Evolutionary conservation across 2,329 filamentous ascomycete genomes (phyloP).

Genomic region (Colletotrichum australisinense): DNA sequence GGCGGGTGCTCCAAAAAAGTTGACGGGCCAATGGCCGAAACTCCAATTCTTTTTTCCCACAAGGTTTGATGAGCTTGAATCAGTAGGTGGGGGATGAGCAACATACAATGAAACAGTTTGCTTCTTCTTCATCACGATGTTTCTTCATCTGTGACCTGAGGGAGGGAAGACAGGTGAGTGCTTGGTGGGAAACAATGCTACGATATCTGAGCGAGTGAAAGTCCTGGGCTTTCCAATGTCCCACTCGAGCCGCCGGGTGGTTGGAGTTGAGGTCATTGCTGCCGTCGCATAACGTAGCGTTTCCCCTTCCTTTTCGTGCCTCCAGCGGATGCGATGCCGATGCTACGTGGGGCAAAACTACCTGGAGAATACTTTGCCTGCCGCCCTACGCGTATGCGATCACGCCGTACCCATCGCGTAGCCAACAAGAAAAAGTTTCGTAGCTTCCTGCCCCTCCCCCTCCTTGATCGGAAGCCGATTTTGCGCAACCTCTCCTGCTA

Average conservation of each 20-base stretch:
- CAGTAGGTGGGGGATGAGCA: slow-evolving; percentile 7
- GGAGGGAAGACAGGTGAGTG: neutral
- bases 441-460: slow-evolving; percentile 32
- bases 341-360: slow-evolving; percentile 29
- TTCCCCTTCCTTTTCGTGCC: neutral
- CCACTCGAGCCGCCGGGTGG: slow-evolving; percentile 4
- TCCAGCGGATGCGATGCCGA: neutral
- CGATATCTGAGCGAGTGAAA: neutral
- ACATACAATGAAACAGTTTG: neutral
- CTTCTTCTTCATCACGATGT: neutral
- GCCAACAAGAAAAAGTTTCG: neutral
- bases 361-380: slow-evolving; percentile 15
- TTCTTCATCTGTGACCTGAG: neutral
- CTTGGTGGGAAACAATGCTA: neutral
- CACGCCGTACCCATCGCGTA: slow-evolving; percentile 14
- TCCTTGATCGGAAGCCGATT: slow-evolving; percentile 35
- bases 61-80: neutral
- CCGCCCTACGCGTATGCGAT: neutral
- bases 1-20: neutral
- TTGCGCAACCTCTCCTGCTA: slow-evolving; percentile 27
- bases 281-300: slow-evolving; percentile 15
- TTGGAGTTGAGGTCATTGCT: slow-evolving; percentile 15
- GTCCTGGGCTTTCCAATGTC: neutral
- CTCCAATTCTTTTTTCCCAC: slow-evolving; percentile 17
- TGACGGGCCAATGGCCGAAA: slow-evolving; percentile 26